Evolutionary conservation across 257 asterid species (phyloP).

Genomic region (Gardenia jasminoides): DNA sequence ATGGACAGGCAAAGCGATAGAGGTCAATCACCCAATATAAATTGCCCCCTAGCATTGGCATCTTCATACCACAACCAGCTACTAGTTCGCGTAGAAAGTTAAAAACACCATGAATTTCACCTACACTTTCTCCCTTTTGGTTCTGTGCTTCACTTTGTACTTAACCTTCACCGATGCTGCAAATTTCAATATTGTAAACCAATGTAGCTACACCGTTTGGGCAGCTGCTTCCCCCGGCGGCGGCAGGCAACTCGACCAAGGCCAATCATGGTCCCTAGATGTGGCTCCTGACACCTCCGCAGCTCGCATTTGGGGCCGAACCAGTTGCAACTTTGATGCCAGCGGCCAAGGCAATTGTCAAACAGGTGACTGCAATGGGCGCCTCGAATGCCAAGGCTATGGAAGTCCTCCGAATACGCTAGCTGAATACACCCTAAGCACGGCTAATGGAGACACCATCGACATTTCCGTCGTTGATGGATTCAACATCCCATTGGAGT

Average conservation of each 20-base stretch:
- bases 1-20: too few relatives aligned
- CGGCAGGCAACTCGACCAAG: conserved; percentile 23
- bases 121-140: background rate
- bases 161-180: conserved; percentile 18
- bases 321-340: conserved; percentile 30
- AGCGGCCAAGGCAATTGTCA: conserved; percentile 21
- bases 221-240: conserved; percentile 36
- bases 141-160: conserved; percentile 7
- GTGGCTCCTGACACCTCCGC: conserved; percentile 12
- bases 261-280: conserved; percentile 26
- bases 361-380: too few relatives aligned
- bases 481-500: conserved; percentile 51
- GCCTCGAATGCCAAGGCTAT: too few relatives aligned
- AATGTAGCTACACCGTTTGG: conserved; percentile 41
- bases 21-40: too few relatives aligned
- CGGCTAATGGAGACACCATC: too few relatives aligned
- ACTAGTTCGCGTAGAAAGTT: background rate
- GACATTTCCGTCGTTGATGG: conserved; percentile 50
- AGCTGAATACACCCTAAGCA: too few relatives aligned
- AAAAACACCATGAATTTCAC: conserved; percentile 13
- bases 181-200: conserved; percentile 22
- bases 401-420: too few relatives aligned
- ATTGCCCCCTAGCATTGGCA: background rate
- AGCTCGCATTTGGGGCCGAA: conserved; percentile 39
- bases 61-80: background rate